Evolutionary conservation across 345 rosid species (phyloP).

Genomic region (Arabis hirsuta): DNA sequence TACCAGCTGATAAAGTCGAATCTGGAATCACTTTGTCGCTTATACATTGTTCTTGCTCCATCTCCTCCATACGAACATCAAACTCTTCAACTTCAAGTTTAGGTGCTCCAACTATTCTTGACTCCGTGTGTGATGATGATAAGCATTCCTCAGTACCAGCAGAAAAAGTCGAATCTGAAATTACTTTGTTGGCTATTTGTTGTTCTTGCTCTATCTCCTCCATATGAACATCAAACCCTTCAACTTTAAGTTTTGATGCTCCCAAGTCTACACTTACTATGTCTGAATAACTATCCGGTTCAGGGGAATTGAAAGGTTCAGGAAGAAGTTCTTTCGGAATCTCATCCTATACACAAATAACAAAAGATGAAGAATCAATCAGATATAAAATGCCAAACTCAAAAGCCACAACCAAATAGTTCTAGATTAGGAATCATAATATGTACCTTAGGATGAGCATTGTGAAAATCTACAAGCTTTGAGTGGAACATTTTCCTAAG

Average conservation of each 20-base stretch:
- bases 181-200: neutral
- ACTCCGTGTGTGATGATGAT: slow-evolving; percentile 9
- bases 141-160: slow-evolving; percentile 16
- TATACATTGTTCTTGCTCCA: slow-evolving; percentile 21
- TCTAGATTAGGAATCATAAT: neutral
- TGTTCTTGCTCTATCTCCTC: slow-evolving; percentile 30
- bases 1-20: slow-evolving; percentile 13
- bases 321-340: slow-evolving; percentile 78
- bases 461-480: slow-evolving; percentile 59
- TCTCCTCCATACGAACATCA: slow-evolving; percentile 22
- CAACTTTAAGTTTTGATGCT: slow-evolving; percentile 24
- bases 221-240: slow-evolving; percentile 29
- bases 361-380: slow-evolving; percentile 4
- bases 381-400: neutral
- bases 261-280: neutral
- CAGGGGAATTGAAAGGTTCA: slow-evolving; percentile 66
- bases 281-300: slow-evolving; percentile 16
- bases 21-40: slow-evolving; percentile 8
- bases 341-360: slow-evolving; percentile 55
- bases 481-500: slow-evolving; percentile 64
- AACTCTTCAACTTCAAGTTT: slow-evolving; percentile 16
- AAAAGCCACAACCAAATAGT: neutral
- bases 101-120: slow-evolving; percentile 34
- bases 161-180: slow-evolving; percentile 18
- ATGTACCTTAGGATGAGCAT: slow-evolving; percentile 73